These are phyloP conservation scores for Vicia faba DNA, from an alignment of 306 rosid genomes.

Conservation along the genomic window DNA sequence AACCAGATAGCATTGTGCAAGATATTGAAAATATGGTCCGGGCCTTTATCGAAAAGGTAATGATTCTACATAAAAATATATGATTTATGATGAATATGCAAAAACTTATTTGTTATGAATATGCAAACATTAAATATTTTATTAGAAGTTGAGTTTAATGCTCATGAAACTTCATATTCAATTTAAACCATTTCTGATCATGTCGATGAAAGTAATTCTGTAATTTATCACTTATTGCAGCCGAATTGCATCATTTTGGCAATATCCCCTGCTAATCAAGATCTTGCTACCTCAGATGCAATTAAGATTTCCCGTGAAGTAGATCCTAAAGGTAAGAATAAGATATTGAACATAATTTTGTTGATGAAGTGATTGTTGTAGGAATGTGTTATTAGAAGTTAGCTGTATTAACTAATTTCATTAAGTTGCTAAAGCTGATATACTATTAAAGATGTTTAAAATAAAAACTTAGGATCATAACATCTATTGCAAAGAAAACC, in stretches of 20 bases:
- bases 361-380: slow-evolving; percentile 8
- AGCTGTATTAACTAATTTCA: slow-evolving; percentile 13
- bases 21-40: slow-evolving; percentile 98
- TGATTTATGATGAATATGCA: slow-evolving; percentile 4
- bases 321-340: slow-evolving; percentile 74
- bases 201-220: slow-evolving; percentile 21
- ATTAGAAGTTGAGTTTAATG: slow-evolving; percentile 20
- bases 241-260: slow-evolving; percentile 97
- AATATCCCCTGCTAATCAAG: slow-evolving; percentile 99
- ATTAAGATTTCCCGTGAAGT: slow-evolving; percentile 98
- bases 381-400: slow-evolving; percentile 10
- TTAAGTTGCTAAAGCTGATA: slow-evolving; percentile 15
- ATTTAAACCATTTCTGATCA: slow-evolving; percentile 26
- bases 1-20: slow-evolving; percentile 83
- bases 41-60: slow-evolving; percentile 86
- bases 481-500: slow-evolving; percentile 1
- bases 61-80: slow-evolving; percentile 23
- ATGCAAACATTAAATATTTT: no score
- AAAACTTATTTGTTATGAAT: slow-evolving; percentile 12
- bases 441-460: slow-evolving; percentile 13
- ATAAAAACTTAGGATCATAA: slow-evolving; percentile 12
- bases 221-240: slow-evolving; percentile 46
- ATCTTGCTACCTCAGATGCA: slow-evolving; percentile 99
- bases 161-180: slow-evolving; percentile 23
- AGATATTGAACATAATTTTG: slow-evolving; percentile 20